Evolutionary conservation across 148 eudicot species (phyloP), one percentile per base, ranked within the genome.

Genomic region (Arctostaphylos glauca): DNA sequence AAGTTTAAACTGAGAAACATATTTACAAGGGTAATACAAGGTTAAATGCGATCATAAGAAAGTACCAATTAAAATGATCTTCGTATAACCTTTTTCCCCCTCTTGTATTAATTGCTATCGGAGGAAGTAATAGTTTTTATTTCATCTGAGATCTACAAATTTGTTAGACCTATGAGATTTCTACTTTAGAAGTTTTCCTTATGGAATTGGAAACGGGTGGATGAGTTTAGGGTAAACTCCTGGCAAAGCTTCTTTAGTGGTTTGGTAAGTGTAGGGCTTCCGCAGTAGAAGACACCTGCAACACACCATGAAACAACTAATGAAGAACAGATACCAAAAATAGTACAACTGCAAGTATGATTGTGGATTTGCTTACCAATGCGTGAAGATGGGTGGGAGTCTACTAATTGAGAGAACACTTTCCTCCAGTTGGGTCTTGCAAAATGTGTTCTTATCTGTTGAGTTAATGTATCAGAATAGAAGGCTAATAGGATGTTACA

Each of bases 341-440:
- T 5, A 18, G 25, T 15, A 15, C 4, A 41, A 1, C 70, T 66
- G 53, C 49, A 80, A 66, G 23, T 66, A 41, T 19, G 58, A 16
- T 25, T 52, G 10, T 16, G 58, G 54, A 2, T 84, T 41, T 54
- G 60, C 68, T 86, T 86, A 94, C 99, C 99, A 82, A 97, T 92
- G 60, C 92, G 84, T 52, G 93, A 85, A 19, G 89, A 76, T 43
- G 83, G 76, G 80, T 94, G 94, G 4, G 85, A 71, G 23, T 78
- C 80, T 53, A 93, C 90, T 71, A 97, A 74, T 14, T 89, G 67
- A 43, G 88, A 66, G 81, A 97, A 94, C 79, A 94, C 97, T 88
- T 88, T 94, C 86, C 88, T 92, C 99, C 99, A 97, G 83, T 97
- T 97, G n/a, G 98, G 99, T 84, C 99, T 92, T 73, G 99, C 93